Conservation (phyloP, 164 flowering plant species). For the Akebia trifoliata region DNA sequence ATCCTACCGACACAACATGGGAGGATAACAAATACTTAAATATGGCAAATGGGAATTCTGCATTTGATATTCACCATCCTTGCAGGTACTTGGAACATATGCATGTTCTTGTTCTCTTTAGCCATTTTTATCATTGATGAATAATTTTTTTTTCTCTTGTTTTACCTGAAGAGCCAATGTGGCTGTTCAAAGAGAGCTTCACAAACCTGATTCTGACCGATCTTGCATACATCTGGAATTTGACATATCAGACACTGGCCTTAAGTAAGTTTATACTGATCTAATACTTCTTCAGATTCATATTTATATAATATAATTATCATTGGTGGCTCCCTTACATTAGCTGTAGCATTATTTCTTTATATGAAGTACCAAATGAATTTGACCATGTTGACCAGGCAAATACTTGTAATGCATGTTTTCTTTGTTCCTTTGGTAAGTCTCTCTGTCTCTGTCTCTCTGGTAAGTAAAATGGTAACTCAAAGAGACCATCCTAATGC, state of each 20-base stretch:
- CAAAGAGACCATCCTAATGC: no score
- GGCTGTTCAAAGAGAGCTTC: slow-evolving; percentile 76
- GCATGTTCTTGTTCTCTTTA: background rate
- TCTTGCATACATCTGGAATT: slow-evolving; percentile 95
- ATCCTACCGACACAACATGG: slow-evolving; percentile 22
- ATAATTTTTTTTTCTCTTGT: slow-evolving; percentile 10
- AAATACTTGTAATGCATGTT: no score
- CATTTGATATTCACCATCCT: slow-evolving; percentile 79
- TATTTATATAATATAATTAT: no score
- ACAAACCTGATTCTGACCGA: slow-evolving; percentile 74
- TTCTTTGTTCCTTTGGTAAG: no score
- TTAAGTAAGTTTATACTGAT: slow-evolving; percentile 45
- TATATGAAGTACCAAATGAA: no score
- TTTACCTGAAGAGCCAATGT: slow-evolving; percentile 58
- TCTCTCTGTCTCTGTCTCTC: no score
- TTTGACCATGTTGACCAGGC: no score
- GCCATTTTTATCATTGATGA: background rate
- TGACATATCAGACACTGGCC: slow-evolving; percentile 67
- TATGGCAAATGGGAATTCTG: slow-evolving; percentile 48
- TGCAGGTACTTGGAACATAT: slow-evolving; percentile 52
- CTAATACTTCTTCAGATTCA: background rate
- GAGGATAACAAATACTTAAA: slow-evolving; percentile 27
- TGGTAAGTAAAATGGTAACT: no score
- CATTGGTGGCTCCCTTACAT: background rate
- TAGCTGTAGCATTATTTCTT: no score